These are phyloP conservation scores for Dryadomyces quercus-mongolicae DNA, from an alignment of 2,329 filamentous ascomycete species.

Conservation along the genomic window DNA sequence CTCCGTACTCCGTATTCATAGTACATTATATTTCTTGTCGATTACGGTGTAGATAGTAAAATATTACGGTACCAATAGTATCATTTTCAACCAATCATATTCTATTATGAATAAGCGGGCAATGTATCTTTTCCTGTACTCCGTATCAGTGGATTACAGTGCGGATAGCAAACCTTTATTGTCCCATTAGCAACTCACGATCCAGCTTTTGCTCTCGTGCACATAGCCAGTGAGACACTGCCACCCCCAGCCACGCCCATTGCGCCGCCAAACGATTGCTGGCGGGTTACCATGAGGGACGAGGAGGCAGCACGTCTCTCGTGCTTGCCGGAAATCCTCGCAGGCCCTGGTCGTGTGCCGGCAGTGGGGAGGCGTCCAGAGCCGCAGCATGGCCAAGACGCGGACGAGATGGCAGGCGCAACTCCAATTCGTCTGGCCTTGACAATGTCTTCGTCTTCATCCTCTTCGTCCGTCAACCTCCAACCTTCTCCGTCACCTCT, in stretches of 20 bases:
- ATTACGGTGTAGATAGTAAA: too few relatives aligned
- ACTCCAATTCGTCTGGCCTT: constrained; percentile 15
- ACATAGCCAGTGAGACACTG: neutral
- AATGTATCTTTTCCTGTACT: too few relatives aligned
- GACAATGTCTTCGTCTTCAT: neutral
- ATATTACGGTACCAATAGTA: too few relatives aligned
- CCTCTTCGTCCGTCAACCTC: neutral
- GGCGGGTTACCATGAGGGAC: neutral
- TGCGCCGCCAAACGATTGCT: neutral
- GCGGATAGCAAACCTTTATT: too few relatives aligned
- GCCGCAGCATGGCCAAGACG: neutral
- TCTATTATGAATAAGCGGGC: too few relatives aligned
- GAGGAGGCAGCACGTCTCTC: neutral
- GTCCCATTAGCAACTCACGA: too few relatives aligned
- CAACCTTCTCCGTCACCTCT: neutral
- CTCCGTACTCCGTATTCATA: too few relatives aligned
- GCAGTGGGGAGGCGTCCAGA: neutral
- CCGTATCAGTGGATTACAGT: too few relatives aligned
- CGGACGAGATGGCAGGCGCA: constrained; percentile 15
- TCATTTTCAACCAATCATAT: too few relatives aligned
- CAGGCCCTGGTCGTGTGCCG: neutral
- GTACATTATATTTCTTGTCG: too few relatives aligned
- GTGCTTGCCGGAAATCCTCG: neutral
- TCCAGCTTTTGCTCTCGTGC: too few relatives aligned
- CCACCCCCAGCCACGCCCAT: neutral